Percentiles rank a stretch among this genome's conserved stretches.
Evolutionary conservation across 192 early-diverging fungal species (phyloP).

Genomic region (Backusella sp.): DNA sequence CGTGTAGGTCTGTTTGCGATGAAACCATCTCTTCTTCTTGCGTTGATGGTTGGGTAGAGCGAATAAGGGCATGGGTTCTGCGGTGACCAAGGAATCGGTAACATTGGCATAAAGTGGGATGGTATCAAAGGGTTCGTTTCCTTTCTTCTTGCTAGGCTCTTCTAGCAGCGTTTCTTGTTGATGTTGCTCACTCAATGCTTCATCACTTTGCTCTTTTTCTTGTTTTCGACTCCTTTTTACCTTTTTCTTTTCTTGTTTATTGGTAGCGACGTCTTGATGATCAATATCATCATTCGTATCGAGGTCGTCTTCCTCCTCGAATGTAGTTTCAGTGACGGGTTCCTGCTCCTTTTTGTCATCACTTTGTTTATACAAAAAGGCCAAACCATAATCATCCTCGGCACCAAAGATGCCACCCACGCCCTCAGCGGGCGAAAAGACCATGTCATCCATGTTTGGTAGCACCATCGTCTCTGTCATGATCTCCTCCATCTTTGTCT

Average conservation of each 20-base stretch:
- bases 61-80: not conserved
- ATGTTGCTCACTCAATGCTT: not conserved
- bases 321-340: not conserved
- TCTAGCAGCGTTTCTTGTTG: not conserved
- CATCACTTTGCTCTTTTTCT: not conserved
- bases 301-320: not conserved
- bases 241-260: not conserved
- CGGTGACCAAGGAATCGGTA: not conserved
- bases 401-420: slow-evolving; percentile 50
- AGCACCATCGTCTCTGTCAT: slow-evolving; percentile 78
- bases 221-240: not conserved
- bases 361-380: not conserved
- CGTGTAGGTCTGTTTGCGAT: not conserved
- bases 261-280: not conserved
- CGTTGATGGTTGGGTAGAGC: not conserved
- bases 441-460: slow-evolving; percentile 89
- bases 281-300: not conserved
- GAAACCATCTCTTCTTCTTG: slow-evolving; percentile 9
- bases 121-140: not conserved
- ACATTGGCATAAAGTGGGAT: not conserved
- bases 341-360: not conserved
- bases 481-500: slow-evolving; percentile 80
- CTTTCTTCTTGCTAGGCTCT: not conserved
- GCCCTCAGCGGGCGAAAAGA: slow-evolving; percentile 69
- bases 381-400: not conserved